A percentile compares a stretch with the other conserved stretches of the same genome.
These are phyloP conservation scores for Penicillium janthinellum DNA, from an alignment of 2,329 filamentous ascomycete genomes.

Conservation along the genomic window DNA sequence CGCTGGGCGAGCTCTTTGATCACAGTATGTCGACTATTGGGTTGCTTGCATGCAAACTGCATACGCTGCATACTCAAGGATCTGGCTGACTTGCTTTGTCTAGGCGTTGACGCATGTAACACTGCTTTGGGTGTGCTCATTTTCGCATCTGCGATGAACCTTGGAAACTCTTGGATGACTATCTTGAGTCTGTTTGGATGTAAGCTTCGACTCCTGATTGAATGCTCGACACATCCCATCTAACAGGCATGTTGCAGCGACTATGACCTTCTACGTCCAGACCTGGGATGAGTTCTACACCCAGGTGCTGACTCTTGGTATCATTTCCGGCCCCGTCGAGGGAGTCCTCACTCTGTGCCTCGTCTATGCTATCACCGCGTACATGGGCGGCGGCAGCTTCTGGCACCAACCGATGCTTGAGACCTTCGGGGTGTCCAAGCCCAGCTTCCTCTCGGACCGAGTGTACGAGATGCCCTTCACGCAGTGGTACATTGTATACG, in stretches of 20 bases:
- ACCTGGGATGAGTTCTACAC: conserved; percentile 99
- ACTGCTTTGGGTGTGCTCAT: conserved; percentile 91
- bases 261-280: conserved; percentile 96
- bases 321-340: conserved; percentile 93
- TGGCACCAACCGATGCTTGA: conserved; percentile 84
- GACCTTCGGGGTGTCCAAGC: conserved; percentile 68
- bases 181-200: conserved; percentile 80
- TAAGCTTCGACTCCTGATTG: conserved; percentile 46
- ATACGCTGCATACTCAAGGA: not conserved
- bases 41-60: not conserved
- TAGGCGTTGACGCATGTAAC: conserved; percentile 87
- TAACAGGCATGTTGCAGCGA: conserved; percentile 53
- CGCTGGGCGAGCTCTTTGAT: conserved; percentile 93
- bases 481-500: conserved; percentile 90
- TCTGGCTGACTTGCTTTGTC: conserved; percentile 1
- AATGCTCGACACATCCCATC: not conserved
- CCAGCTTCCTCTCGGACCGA: conserved; percentile 64
- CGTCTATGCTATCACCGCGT: conserved; percentile 82
- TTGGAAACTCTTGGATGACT: conserved; percentile 90
- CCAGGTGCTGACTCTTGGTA: conserved; percentile 86
- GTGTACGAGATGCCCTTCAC: conserved; percentile 83
- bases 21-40: conserved; percentile 62
- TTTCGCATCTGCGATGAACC: conserved; percentile 88
- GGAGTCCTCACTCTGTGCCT: conserved; percentile 81
- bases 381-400: conserved; percentile 84